These are phyloP conservation scores for Irpex lacteus DNA, from an alignment of 1,284 basidiomycete species.

Conservation along the genomic window DNA sequence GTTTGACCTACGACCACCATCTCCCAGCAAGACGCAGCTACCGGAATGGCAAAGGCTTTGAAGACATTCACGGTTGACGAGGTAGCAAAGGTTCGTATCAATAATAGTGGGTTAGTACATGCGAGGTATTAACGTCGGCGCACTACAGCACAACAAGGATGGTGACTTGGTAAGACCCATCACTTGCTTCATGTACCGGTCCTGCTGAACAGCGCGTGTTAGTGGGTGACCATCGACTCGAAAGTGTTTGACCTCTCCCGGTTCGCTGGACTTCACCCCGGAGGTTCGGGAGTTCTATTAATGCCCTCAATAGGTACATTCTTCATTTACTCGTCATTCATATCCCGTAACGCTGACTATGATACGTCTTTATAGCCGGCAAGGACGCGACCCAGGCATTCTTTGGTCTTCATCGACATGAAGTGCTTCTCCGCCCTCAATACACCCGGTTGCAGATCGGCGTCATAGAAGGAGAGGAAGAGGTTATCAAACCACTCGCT, in stretches of 20 bases:
- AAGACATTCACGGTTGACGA: slow-evolving; percentile 20
- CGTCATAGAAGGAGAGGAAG: slow-evolving; percentile 65
- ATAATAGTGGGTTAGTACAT: no score
- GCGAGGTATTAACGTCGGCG: neutral
- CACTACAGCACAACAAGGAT: slow-evolving; percentile 67
- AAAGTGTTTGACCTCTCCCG: slow-evolving; percentile 65
- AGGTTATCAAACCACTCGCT: slow-evolving; percentile 55
- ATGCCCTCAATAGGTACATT: slow-evolving; percentile 36
- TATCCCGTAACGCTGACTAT: neutral
- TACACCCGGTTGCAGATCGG: slow-evolving; percentile 84
- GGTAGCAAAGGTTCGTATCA: slow-evolving; percentile 16
- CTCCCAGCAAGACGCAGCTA: neutral
- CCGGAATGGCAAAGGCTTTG: slow-evolving; percentile 7
- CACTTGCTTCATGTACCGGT: no score
- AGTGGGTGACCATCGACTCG: slow-evolving; percentile 69
- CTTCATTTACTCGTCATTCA: neutral
- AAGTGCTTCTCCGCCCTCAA: slow-evolving; percentile 80
- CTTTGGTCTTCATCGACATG: slow-evolving; percentile 89
- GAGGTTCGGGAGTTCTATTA: slow-evolving; percentile 57
- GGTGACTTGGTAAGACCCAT: slow-evolving; percentile 57
- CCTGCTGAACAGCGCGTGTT: neutral
- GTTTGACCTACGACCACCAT: neutral
- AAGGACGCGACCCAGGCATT: slow-evolving; percentile 88
- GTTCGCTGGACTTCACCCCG: slow-evolving; percentile 67
- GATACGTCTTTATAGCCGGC: slow-evolving; percentile 40